These are phyloP conservation scores for Ophiostoma sp. DNA, from an alignment of 2,329 filamentous ascomycete species.

Conservation along the genomic window DNA sequence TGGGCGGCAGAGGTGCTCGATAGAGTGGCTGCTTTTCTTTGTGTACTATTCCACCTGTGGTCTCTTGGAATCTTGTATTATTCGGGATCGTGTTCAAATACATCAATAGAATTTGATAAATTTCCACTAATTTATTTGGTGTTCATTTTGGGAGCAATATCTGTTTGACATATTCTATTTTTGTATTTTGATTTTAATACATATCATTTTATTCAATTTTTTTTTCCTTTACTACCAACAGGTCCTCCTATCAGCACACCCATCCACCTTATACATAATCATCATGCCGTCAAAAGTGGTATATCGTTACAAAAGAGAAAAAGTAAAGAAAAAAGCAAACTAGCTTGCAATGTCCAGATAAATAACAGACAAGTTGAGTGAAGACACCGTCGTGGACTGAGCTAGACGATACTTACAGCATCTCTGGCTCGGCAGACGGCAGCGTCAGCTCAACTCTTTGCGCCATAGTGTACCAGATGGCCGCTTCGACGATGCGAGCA, in stretches of 20 bases:
- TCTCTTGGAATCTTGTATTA: not conserved
- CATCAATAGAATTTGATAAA: not conserved
- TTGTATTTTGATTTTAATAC: not conserved
- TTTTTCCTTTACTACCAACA: not conserved
- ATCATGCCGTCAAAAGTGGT: not conserved
- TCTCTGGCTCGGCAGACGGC: not conserved
- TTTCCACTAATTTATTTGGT: not conserved
- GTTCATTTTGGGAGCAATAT: no score
- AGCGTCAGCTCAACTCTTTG: constrained; percentile 43
- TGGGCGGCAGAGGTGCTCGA: not conserved
- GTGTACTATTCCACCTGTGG: not conserved
- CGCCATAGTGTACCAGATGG: constrained; percentile 64
- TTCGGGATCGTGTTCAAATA: not conserved
- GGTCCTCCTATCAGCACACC: not conserved
- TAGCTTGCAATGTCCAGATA: not conserved
- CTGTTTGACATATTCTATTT: not conserved
- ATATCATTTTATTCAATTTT: not conserved
- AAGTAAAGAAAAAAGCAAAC: not conserved
- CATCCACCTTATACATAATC: not conserved
- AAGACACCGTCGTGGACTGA: no score
- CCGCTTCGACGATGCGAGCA: constrained; percentile 69
- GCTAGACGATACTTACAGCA: no score
- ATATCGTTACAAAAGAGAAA: constrained; percentile 7
- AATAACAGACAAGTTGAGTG: no score
- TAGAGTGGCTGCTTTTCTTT: not conserved